Evolutionary conservation across 2,329 filamentous ascomycete species (phyloP), one percentile per base, ranked within the genome.

Genomic region (Alternaria sp.): DNA sequence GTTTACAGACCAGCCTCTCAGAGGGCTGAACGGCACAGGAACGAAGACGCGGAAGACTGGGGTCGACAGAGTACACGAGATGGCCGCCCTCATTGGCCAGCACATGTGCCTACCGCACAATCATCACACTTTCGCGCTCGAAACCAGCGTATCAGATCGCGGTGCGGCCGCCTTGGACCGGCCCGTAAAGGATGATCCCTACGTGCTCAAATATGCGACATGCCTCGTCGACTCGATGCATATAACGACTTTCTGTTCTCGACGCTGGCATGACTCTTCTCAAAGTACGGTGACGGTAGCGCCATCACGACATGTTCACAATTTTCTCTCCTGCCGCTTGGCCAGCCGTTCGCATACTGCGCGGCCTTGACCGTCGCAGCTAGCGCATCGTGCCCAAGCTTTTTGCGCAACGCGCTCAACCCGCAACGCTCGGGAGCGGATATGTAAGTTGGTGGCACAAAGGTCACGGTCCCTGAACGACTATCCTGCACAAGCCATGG

Each of bases 1-100:
- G 55, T 63, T 60, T 60, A 58, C 58, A 65, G 58, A 63, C 61
- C 63, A 71, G 74, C 74, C 73, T 76, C 71, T 76, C 65, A 73
- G 61, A 67, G 62, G 60, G 50, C 67, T 53, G 41, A 45, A 67
- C 33, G 33, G 60, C 69, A 65, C 71, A 72, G 71, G 68, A 51
- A 70, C 70, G 65, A 70, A 44, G 69, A 66, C 60, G 68, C 66
- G 58, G 66, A 65, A 58, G 71, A 68, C 71, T 62, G 65, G 68
- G 69, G 66, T 68, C 56, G 55, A 62, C 55, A 55, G 65, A 57
- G 60, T 65, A 71, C 65, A 46, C 41, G 41, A 53, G 41, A 66
- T 70, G 68, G 69, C 58, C 50, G 58, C 63, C 51, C n/a, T 41
- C 7, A 62, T 58, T 62, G 55, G 60, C 60, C 46, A 45, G 33